Evolutionary conservation across 352 stramenopile genomes (phyloP), one percentile per base, ranked within the genome.

Genomic region (Paralagenidium karlingii): DNA sequence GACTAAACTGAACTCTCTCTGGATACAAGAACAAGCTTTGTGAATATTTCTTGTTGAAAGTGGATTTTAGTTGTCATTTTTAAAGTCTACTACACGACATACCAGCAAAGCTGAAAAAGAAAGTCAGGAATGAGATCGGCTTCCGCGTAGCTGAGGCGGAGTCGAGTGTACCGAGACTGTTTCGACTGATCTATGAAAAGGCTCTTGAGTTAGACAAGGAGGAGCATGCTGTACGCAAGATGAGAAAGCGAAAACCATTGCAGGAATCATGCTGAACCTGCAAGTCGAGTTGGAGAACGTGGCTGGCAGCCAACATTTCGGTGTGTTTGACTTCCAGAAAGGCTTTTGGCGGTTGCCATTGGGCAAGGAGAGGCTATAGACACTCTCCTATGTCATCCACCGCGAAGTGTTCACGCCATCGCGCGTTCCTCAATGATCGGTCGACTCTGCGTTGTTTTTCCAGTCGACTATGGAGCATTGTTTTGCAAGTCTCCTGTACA

Each of bases 381-480:
- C 24, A 1, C 41, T 49, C 0, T 60, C 38, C 3, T 60, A 48
- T 8, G 47, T 47, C 32, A 62, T 44, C 2, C 39, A 62, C 16
- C 28, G 34, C 3, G 50, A 58, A 8, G 36, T 49, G 7, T 62
- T 44, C 29, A 54, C 53, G 24, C 49, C 48, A 8, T 3, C 26
- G 3, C 42, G 53, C 4, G 43, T 53, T 0, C 47, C 52, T 7
- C 38, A 45, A 31, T 10, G 39, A n/a, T 24, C 12, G 18, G 19
- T 9, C 25, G 21, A 45, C 32, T 27, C 8, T 40, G 32, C 31
- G 12, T 11, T 49, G 16, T 24, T 51, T 32, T 51, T 56, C 34
- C 29, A 52, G 28, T 9, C 5, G 38, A 47, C 22, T 19, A 43
- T 56, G 34, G 37, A 51, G 21, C n/a, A 45, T 16, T 50, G 34